phyloP scores from a whole-genome alignment of 139 green algal species.

The Chlorella ohadii region DNA sequence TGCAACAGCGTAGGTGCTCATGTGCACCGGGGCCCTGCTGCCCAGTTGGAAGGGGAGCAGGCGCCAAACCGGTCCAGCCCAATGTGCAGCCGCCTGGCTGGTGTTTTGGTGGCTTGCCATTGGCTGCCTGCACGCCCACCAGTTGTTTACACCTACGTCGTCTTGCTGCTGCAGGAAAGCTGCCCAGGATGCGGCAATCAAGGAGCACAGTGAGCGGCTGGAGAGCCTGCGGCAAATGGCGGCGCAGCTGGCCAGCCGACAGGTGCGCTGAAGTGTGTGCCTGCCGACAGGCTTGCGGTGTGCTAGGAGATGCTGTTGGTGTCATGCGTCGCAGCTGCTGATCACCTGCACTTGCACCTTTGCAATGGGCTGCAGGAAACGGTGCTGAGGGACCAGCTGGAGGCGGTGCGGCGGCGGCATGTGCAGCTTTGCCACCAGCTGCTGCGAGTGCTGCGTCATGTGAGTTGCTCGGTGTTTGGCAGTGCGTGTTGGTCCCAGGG shows the following conservation, averaged over 20 bases:
- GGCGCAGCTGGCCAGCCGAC: slow-evolving; percentile 39
- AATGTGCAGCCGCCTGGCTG: too few relatives aligned
- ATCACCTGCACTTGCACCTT: neutral
- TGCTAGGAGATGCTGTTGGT: too few relatives aligned
- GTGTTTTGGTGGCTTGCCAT: too few relatives aligned
- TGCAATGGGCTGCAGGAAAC: slow-evolving; percentile 1
- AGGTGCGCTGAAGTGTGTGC: slow-evolving; percentile 22
- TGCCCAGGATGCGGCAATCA: slow-evolving; percentile 51
- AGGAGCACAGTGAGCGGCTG: slow-evolving; percentile 55
- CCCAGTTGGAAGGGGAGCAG: too few relatives aligned
- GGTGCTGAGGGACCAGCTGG: slow-evolving; percentile 42
- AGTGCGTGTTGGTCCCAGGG: too few relatives aligned
- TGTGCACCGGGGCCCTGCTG: too few relatives aligned
- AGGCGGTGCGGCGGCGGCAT: slow-evolving; percentile 40
- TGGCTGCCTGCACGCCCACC: too few relatives aligned
- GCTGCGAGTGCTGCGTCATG: slow-evolving; percentile 36
- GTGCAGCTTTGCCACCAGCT: slow-evolving; percentile 43
- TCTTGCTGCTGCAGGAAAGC: slow-evolving; percentile 20
- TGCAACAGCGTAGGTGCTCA: neutral
- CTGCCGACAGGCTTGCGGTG: neutral
- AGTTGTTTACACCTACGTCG: too few relatives aligned
- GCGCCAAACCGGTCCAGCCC: too few relatives aligned
- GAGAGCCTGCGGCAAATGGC: slow-evolving; percentile 30
- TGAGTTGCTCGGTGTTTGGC: too few relatives aligned
- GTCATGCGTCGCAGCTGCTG: too few relatives aligned